phyloP scores from a whole-genome alignment of 2,329 filamentous ascomycete genomes.

The Apiospora hydei region DNA sequence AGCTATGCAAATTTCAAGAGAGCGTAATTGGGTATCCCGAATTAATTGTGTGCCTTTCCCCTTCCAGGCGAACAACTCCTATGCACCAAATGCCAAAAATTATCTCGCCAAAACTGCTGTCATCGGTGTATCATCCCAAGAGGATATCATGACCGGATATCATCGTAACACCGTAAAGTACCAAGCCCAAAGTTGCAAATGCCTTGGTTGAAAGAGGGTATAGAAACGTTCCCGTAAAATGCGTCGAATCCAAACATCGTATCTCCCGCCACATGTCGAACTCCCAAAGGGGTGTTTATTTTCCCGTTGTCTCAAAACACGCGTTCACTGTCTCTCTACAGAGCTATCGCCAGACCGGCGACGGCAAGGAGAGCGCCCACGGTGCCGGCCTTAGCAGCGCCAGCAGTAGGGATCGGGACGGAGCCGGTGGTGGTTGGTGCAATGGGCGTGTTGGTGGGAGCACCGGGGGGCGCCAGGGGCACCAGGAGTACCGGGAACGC shows the following conservation, averaged over 20 bases:
- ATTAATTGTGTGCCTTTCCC: conserved; percentile 9
- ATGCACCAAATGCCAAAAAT: conserved; percentile 19
- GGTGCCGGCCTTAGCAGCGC: conserved; percentile 45
- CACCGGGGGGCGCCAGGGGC: too few relatives aligned
- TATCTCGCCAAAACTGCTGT: not conserved
- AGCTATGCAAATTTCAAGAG: conserved; percentile 11
- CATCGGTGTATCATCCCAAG: conserved; percentile 18
- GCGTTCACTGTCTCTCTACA: not conserved
- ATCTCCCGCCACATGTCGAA: not conserved
- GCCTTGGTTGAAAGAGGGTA: conserved; percentile 23
- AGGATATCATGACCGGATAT: conserved; percentile 3
- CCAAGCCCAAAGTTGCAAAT: conserved; percentile 1
- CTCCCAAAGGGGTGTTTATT: not conserved
- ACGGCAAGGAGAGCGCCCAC: conserved; percentile 48
- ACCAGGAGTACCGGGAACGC: conserved; percentile 1
- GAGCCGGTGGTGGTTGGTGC: conserved; percentile 36
- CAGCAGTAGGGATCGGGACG: conserved; percentile 45
- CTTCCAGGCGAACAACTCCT: conserved; percentile 11
- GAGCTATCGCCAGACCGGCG: conserved; percentile 7
- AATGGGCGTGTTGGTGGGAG: conserved; percentile 39
- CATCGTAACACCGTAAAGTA: conserved; percentile 21
- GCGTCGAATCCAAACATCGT: conserved; percentile 7
- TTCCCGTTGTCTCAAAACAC: not conserved
- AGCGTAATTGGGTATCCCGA: conserved; percentile 22
- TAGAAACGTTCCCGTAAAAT: conserved; percentile 23